phyloP scores from a whole-genome alignment of 2,329 filamentous ascomycete species.

The Herpotrichia juniperi region DNA sequence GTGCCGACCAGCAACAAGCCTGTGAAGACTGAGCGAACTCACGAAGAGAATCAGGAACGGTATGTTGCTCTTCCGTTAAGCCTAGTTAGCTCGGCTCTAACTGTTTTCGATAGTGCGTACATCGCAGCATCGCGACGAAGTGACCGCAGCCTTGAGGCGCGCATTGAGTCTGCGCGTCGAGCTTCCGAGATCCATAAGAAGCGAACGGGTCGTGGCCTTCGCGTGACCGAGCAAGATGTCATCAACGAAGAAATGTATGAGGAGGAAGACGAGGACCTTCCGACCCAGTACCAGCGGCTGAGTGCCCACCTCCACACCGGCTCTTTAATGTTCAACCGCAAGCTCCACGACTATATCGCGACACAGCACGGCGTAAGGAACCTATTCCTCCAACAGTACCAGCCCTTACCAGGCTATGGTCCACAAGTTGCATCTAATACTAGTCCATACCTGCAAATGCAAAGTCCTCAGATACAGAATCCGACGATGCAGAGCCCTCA shows the following conservation, averaged over 20 bases:
- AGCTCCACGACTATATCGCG: slow-evolving; percentile 64
- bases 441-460: slow-evolving; percentile 16
- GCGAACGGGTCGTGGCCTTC: slow-evolving; percentile 80
- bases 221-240: slow-evolving; percentile 85
- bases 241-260: slow-evolving; percentile 95
- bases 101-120: slow-evolving; percentile 68
- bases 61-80: slow-evolving; percentile 32
- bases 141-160: slow-evolving; percentile 85
- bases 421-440: slow-evolving; percentile 45
- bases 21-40: slow-evolving; percentile 73
- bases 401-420: slow-evolving; percentile 7
- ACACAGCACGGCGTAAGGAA: slow-evolving; percentile 63
- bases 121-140: slow-evolving; percentile 88
- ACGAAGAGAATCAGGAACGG: slow-evolving; percentile 81
- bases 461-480: not conserved
- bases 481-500: not conserved
- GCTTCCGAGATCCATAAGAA: slow-evolving; percentile 92
- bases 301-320: slow-evolving; percentile 67
- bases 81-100: slow-evolving; percentile 14
- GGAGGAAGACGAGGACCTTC: slow-evolving; percentile 84
- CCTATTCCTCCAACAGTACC: slow-evolving; percentile 36
- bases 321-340: slow-evolving; percentile 66
- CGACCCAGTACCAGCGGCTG: slow-evolving; percentile 68
- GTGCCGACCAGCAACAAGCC: slow-evolving; percentile 50
- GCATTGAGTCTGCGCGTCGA: slow-evolving; percentile 83